Percentiles rank a stretch among this genome's conserved stretches.
Evolutionary conservation across 2,329 filamentous ascomycete genomes (phyloP).

Genomic region (Xylaria arbuscula): DNA sequence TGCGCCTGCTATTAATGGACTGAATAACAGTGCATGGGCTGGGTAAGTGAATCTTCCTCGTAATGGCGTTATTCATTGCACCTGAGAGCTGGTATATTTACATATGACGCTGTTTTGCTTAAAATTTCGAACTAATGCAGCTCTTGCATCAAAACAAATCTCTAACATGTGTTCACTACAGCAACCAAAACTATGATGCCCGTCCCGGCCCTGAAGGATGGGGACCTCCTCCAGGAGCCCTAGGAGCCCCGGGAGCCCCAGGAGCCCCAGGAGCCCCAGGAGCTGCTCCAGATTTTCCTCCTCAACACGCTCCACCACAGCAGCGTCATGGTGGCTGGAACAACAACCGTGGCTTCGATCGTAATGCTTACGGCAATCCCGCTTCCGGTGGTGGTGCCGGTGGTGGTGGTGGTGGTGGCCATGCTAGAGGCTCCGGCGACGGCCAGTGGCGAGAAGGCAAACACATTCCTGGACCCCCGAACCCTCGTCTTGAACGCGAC

Average conservation of each 20-base stretch:
- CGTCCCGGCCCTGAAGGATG: constrained; percentile 50
- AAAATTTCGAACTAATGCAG: constrained; percentile 12
- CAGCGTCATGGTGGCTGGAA: constrained; percentile 47
- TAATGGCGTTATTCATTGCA: neutral
- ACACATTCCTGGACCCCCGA: constrained; percentile 89
- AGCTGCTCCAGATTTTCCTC: constrained; percentile 47
- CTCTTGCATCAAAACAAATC: neutral
- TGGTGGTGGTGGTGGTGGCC: constrained; percentile 48
- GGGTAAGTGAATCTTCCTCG: constrained; percentile 58
- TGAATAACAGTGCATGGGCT: constrained; percentile 74
- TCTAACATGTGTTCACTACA: constrained; percentile 42
- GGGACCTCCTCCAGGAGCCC: constrained; percentile 45
- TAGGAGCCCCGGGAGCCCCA: constrained; percentile 41
- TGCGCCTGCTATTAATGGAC: constrained; percentile 56
- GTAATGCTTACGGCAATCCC: constrained; percentile 70
- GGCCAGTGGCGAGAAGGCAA: constrained; percentile 97
- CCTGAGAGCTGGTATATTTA: neutral
- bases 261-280: constrained; percentile 40
- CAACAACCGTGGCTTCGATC: constrained; percentile 63
- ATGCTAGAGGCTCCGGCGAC: constrained; percentile 86
- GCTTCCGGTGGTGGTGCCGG: constrained; percentile 55
- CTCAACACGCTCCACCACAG: constrained; percentile 34
- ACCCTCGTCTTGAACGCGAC: constrained; percentile 91
- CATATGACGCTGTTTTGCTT: neutral
- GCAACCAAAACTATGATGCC: constrained; percentile 61